phyloP scores from a whole-genome alignment of 805 yeast species.

The Ogataea naganishii region DNA sequence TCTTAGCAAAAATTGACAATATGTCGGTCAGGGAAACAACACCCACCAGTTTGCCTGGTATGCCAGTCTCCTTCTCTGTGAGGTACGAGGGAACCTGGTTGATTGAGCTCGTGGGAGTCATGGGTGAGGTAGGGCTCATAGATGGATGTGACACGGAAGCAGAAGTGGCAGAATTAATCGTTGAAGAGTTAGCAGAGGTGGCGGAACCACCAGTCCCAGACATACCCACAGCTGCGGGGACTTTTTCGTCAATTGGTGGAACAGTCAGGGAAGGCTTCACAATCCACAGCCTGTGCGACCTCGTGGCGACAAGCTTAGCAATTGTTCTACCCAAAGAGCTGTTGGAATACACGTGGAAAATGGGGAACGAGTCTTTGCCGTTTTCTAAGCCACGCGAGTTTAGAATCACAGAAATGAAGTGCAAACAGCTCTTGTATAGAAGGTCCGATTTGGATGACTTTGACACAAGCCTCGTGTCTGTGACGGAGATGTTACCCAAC shows the following conservation, averaged over 20 bases:
- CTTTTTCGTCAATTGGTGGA: too few relatives aligned
- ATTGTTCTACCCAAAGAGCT: constrained; percentile 81
- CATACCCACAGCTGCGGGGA: too few relatives aligned
- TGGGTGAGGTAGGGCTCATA: background rate
- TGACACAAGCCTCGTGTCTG: constrained; percentile 85
- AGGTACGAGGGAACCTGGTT: constrained; percentile 5
- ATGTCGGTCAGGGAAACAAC: constrained; percentile 91
- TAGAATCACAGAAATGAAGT: constrained; percentile 78
- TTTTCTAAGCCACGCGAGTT: constrained; percentile 85
- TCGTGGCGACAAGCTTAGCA: constrained; percentile 93
- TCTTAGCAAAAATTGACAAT: constrained; percentile 68
- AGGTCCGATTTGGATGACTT: constrained; percentile 80
- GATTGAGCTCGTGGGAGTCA: constrained; percentile 4
- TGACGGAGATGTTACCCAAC: constrained; percentile 88
- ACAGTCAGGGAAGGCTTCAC: too few relatives aligned
- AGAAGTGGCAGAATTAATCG: constrained; percentile 5
- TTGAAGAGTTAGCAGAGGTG: constrained; percentile 9
- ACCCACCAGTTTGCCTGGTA: constrained; percentile 79
- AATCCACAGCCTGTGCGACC: constrained; percentile 84
- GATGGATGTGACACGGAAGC: constrained; percentile 1
- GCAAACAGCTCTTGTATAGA: constrained; percentile 74
- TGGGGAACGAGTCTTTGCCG: constrained; percentile 95
- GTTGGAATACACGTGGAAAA: constrained; percentile 79
- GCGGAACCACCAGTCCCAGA: too few relatives aligned
- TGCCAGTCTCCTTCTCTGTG: constrained; percentile 28